phyloP scores from a whole-genome alignment of 1,139 yeast genomes.

The Geotrichum europaeum region DNA sequence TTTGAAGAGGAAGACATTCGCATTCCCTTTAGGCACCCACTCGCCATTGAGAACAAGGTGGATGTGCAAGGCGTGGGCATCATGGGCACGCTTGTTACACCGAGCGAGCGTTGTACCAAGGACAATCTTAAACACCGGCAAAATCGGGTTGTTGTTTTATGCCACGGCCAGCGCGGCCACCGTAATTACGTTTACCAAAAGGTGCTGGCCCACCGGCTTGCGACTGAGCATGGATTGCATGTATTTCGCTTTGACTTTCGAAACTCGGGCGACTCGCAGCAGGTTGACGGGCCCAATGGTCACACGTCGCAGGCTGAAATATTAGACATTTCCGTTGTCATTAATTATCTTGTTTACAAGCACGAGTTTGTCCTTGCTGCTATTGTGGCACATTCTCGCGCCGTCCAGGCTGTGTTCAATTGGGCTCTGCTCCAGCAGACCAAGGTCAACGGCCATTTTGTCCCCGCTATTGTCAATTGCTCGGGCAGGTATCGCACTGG shows the following conservation, averaged over 20 bases:
- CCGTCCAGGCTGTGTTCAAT: constrained; percentile 66
- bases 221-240: constrained; percentile 53
- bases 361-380: constrained; percentile 37
- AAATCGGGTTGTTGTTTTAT: constrained; percentile 40
- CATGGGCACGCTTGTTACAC: constrained; percentile 14
- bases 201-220: constrained; percentile 53
- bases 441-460: constrained; percentile 32
- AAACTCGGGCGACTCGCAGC: constrained; percentile 75
- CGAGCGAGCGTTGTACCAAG: constrained; percentile 2
- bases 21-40: constrained; percentile 15
- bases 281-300: constrained; percentile 37
- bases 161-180: constrained; percentile 84
- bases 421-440: constrained; percentile 53
- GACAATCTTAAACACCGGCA: background rate
- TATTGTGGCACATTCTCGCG: constrained; percentile 75
- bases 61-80: constrained; percentile 6
- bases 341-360: constrained; percentile 38
- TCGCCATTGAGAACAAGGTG: constrained; percentile 9
- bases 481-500: constrained; percentile 51
- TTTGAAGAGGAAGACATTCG: constrained; percentile 13
- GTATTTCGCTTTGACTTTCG: constrained; percentile 77
- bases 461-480: constrained; percentile 67
- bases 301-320: constrained; percentile 58
- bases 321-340: constrained; percentile 50
- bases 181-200: constrained; percentile 73